These are phyloP conservation scores for Gamarada debralockiae DNA, from an alignment of 495 filamentous ascomycete genomes.

Conservation along the genomic window DNA sequence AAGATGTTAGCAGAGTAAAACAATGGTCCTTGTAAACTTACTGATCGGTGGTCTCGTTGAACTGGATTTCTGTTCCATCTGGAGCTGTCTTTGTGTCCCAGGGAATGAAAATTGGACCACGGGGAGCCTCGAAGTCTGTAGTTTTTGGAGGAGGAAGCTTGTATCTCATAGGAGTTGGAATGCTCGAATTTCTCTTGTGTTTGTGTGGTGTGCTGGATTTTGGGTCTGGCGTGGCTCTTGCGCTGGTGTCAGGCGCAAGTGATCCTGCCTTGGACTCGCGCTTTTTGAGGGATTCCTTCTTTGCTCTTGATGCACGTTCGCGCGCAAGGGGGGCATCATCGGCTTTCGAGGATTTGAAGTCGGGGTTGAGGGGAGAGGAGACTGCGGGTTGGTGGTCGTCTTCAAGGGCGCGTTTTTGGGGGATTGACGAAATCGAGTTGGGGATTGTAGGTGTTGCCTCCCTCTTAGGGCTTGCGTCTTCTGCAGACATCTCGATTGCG, in stretches of 20 bases:
- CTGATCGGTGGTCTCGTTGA: slow-evolving; percentile 63
- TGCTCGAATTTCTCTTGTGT: slow-evolving; percentile 40
- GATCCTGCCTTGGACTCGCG: slow-evolving; percentile 58
- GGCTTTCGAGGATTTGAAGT: slow-evolving; percentile 29
- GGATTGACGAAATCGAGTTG: slow-evolving; percentile 40
- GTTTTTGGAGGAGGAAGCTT: slow-evolving; percentile 53
- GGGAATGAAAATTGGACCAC: slow-evolving; percentile 48
- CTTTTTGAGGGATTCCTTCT: slow-evolving; percentile 75
- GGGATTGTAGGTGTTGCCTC: slow-evolving; percentile 13
- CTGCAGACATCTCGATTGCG: slow-evolving; percentile 18
- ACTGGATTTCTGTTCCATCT: slow-evolving; percentile 47
- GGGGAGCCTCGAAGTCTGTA: slow-evolving; percentile 54
- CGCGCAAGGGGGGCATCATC: slow-evolving; percentile 31
- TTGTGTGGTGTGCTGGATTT: slow-evolving; percentile 28
- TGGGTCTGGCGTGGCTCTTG: slow-evolving; percentile 51
- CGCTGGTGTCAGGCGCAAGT: slow-evolving; percentile 41
- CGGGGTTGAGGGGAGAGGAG: slow-evolving; percentile 60
- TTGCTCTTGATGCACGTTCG: slow-evolving; percentile 44
- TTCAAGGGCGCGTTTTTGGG: slow-evolving; percentile 52
- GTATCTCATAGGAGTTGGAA: slow-evolving; percentile 47
- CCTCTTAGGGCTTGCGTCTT: slow-evolving; percentile 7
- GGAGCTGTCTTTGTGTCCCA: slow-evolving; percentile 41
- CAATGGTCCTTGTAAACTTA: slow-evolving; percentile 33
- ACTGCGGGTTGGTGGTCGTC: slow-evolving; percentile 54
- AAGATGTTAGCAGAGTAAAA: background rate